Percentiles rank a stretch among this genome's conserved stretches.
Conservation (phyloP, 306 rosid species). For the Hylodesmum podocarpum region DNA sequence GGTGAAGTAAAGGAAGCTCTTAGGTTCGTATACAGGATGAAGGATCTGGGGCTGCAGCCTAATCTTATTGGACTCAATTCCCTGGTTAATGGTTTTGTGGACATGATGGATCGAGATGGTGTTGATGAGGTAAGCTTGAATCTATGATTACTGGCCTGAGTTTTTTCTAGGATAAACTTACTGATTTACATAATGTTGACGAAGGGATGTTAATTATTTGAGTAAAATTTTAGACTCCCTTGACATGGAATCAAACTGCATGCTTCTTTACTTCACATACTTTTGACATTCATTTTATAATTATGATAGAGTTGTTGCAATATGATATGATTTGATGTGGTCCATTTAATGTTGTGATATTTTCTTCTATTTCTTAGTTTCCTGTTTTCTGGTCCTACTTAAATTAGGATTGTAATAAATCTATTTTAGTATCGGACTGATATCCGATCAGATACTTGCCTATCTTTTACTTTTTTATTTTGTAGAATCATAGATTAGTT, state of each 20-base stretch:
- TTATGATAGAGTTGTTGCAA: neutral
- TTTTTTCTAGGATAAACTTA: neutral
- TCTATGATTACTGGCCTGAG: neutral
- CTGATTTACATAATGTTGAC: neutral
- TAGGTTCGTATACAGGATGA: slow-evolving; percentile 55
- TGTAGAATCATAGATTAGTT: too few relatives aligned
- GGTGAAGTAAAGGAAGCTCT: slow-evolving; percentile 60
- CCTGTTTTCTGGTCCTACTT: neutral
- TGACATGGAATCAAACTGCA: neutral
- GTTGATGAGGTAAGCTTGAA: slow-evolving; percentile 56
- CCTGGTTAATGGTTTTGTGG: slow-evolving; percentile 62
- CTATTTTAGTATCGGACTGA: neutral
- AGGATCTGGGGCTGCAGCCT: slow-evolving; percentile 56
- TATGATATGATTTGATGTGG: too few relatives aligned
- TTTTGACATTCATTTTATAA: slow-evolving; percentile 7
- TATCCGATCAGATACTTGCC: neutral
- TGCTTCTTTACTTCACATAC: neutral
- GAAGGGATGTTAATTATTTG: neutral
- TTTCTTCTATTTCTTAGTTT: neutral
- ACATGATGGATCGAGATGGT: slow-evolving; percentile 66
- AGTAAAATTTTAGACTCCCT: neutral
- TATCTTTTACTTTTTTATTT: too few relatives aligned
- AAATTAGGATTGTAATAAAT: neutral
- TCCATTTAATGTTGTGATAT: neutral
- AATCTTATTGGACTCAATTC: slow-evolving; percentile 55